Base-by-base conservation (phyloP, 2,329 filamentous ascomycete species). In the Purpureocillium lavendulum region DNA sequence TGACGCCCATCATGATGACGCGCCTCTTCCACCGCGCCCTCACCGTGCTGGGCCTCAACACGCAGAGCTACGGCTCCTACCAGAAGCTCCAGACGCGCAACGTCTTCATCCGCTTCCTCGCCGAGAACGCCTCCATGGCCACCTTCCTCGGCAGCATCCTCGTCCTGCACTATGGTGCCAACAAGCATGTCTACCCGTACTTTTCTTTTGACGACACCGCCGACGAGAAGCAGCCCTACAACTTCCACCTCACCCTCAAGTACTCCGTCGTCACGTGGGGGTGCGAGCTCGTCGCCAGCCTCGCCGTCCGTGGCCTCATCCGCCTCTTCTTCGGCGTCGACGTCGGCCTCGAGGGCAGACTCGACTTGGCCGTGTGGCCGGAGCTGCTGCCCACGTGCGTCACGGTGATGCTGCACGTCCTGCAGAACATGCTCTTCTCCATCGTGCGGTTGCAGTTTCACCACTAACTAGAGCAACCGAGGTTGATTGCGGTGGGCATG, bases 361-460 rank as follows among this genome's bases (percentile, higher is more conserved):
- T 75, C 44, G 80, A 84, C 57, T 62, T 84, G 48, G 72, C 71
- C 7, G 73, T 77, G 40, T 83, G 79, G 75, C 79, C 80, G 2
- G 80, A 83, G 62, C 58, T 84, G 51, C 58, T 84, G 50, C 80
- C 80, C 14, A 81, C 80, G 3, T 75, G 75, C 40, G 74, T 80
- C 15, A 76, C 75, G 16, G 79, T 82, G 16, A 77, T 77, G 64
- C 62, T 83, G 55, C 80, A 84, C 50, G 80, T 83, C 37, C 54
- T 83, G 58, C 80, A 84, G 61, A 84, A 83, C 56, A 84, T 84
- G 80, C 59, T 84, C 40, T 83, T 84, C 60, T 79, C 76, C 34
- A 83, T 84, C 50, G 74, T 82, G 29, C 70, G 79, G 46, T 60
- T 84, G 52, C 71, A 75, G 46, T 83, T 84, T 49, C 65, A 41